phyloP scores from a whole-genome alignment of 371 early-diverging fungal genomes.

The Mortierella sp. region DNA sequence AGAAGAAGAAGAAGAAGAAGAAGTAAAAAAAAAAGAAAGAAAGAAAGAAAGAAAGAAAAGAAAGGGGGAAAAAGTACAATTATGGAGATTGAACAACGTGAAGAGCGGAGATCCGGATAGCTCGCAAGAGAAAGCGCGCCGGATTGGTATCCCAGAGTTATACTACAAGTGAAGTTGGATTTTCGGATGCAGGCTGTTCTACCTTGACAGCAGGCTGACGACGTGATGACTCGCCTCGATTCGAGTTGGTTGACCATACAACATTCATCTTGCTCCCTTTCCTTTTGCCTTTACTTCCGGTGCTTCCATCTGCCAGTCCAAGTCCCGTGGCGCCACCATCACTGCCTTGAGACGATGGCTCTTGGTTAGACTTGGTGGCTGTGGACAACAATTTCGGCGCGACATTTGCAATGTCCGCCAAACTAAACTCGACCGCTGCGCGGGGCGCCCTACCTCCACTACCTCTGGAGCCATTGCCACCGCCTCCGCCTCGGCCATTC shows the following conservation, averaged over 20 bases:
- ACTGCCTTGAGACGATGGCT: neutral
- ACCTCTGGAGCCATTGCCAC: slow-evolving; percentile 12
- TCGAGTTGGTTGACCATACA: slow-evolving; percentile 52
- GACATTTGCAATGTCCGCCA: slow-evolving; percentile 50
- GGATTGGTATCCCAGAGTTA: slow-evolving; percentile 9
- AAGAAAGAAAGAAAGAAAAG: neutral
- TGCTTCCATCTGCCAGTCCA: neutral
- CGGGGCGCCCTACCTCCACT: slow-evolving; percentile 31
- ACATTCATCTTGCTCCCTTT: slow-evolving; percentile 35
- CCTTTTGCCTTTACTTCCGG: slow-evolving; percentile 18
- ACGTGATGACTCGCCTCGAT: slow-evolving; percentile 44
- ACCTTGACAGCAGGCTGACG: slow-evolving; percentile 15
- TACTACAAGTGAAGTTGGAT: slow-evolving; percentile 16
- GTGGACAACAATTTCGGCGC: slow-evolving; percentile 29
- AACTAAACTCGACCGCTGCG: slow-evolving; percentile 41
- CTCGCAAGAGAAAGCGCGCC: neutral
- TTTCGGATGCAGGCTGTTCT: slow-evolving; percentile 10
- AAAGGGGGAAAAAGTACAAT: neutral
- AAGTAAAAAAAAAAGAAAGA: neutral
- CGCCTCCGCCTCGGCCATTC: slow-evolving; percentile 18
- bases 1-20: slow-evolving; percentile 8
- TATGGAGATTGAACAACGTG: neutral
- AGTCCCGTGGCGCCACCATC: slow-evolving; percentile 9
- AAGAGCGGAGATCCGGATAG: neutral
- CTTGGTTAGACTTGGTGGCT: slow-evolving; percentile 4